Percentiles rank a stretch among this genome's conserved stretches.
These are phyloP conservation scores for Trichodelitschia bisporula DNA, from an alignment of 495 filamentous ascomycete species.

Conservation along the genomic window DNA sequence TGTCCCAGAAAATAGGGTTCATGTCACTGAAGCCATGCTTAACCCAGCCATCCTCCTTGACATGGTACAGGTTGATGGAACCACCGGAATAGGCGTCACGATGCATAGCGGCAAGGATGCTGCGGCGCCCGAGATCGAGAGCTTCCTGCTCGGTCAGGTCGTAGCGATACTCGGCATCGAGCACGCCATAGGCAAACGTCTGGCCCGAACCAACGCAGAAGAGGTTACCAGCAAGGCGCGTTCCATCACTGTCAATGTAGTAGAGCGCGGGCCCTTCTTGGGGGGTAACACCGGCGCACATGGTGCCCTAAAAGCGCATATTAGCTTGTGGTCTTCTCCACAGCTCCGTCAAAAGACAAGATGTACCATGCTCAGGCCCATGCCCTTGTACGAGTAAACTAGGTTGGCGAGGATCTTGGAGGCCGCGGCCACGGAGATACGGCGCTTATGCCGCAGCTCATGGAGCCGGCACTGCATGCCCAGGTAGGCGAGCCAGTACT, in stretches of 20 bases:
- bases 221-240: conserved; percentile 71
- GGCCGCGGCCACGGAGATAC: conserved; percentile 88
- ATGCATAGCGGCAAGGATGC: conserved; percentile 92
- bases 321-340: too few relatives aligned
- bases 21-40: conserved; percentile 73
- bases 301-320: conserved; percentile 50
- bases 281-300: conserved; percentile 92
- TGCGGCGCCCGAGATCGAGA: conserved; percentile 66
- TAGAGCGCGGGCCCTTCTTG: conserved; percentile 93
- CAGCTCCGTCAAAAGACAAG: not conserved
- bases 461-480: conserved; percentile 98
- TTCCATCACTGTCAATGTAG: conserved; percentile 97
- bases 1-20: conserved; percentile 78
- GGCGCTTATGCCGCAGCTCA: conserved; percentile 95
- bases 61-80: conserved; percentile 94
- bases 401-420: conserved; percentile 97
- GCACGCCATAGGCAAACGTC: conserved; percentile 94
- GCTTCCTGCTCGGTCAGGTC: conserved; percentile 69
- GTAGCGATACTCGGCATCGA: conserved; percentile 85
- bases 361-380: conserved; percentile 66
- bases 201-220: conserved; percentile 97
- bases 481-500: conserved; percentile 97
- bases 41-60: conserved; percentile 95
- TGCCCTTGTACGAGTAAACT: conserved; percentile 94
- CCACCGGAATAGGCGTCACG: conserved; percentile 94